These are phyloP conservation scores for Moricandia arvensis DNA, from an alignment of 345 rosid genomes.

Conservation along the genomic window DNA sequence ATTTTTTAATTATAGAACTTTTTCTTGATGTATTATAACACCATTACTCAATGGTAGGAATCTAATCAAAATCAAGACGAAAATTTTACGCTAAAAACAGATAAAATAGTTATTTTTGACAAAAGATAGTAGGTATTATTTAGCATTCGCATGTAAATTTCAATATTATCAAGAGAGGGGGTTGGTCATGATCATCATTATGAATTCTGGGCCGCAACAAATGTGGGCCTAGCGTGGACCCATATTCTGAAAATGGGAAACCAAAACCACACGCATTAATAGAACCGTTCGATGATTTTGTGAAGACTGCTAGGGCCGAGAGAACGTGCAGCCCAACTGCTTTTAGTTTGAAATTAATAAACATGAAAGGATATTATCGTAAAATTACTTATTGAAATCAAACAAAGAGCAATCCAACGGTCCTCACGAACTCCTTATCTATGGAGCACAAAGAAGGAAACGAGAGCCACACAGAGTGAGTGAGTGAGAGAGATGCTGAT, in stretches of 20 bases:
- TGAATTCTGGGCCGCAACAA: slow-evolving; percentile 6
- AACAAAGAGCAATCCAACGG: slow-evolving; percentile 27
- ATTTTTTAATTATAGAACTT: not conserved
- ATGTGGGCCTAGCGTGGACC: slow-evolving; percentile 1
- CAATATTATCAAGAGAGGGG: not conserved
- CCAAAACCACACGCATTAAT: not conserved
- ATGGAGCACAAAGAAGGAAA: slow-evolving; percentile 1
- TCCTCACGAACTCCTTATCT: slow-evolving; percentile 30
- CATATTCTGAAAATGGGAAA: slow-evolving; percentile 5
- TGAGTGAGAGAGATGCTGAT: slow-evolving; percentile 18
- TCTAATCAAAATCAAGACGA: not conserved
- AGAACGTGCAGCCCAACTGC: slow-evolving; percentile 19
- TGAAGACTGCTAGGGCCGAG: not conserved
- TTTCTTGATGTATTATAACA: not conserved
- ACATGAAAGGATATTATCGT: not conserved
- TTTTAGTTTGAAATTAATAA: not conserved
- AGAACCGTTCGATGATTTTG: not conserved
- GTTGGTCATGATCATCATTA: not conserved
- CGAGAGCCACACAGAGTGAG: not conserved
- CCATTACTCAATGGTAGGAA: not conserved
- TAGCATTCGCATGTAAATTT: not conserved
- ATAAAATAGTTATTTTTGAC: not conserved
- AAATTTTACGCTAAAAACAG: not conserved
- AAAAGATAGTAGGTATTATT: not conserved
- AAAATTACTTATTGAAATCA: not conserved